phyloP scores from a whole-genome alignment of 768 basidiomycete species.

The Serpula lacrymans region DNA sequence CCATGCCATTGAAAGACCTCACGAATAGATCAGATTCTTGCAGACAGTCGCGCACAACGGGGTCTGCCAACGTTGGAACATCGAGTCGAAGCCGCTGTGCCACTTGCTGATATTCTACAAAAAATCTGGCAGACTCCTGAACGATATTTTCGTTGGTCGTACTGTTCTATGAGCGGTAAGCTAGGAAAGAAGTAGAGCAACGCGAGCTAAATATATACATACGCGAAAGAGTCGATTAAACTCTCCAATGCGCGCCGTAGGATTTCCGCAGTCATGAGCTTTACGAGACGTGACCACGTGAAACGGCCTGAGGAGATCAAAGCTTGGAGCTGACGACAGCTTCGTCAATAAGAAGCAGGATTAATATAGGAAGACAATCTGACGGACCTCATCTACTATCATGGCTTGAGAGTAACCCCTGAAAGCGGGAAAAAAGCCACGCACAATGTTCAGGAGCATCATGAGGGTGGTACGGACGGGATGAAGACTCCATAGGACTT shows the following conservation, averaged over 20 bases:
- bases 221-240: conserved; percentile 71
- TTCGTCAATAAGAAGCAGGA: conserved; percentile 11
- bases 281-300: conserved; percentile 61
- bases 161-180: conserved; percentile 33
- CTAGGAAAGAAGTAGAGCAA: conserved; percentile 13
- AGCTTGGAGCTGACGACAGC: conserved; percentile 54
- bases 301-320: conserved; percentile 69
- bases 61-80: conserved; percentile 74
- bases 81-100: conserved; percentile 75
- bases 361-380: conserved; percentile 6
- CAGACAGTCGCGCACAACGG: conserved; percentile 70
- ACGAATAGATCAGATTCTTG: conserved; percentile 85
- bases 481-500: conserved; percentile 50
- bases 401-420: conserved; percentile 84
- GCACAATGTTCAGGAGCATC: conserved; percentile 64
- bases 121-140: conserved; percentile 67
- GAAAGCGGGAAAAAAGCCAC: conserved; percentile 78
- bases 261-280: conserved; percentile 60
- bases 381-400: conserved; percentile 77
- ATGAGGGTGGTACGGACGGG: conserved; percentile 70
- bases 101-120: conserved; percentile 76
- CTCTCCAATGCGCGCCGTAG: conserved; percentile 61
- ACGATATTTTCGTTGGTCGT: conserved; percentile 71
- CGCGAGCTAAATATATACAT: conserved; percentile 30
- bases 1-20: conserved; percentile 70